phyloP scores from a whole-genome alignment of 805 yeast genomes.

The Saturnispora kantuleensis region DNA sequence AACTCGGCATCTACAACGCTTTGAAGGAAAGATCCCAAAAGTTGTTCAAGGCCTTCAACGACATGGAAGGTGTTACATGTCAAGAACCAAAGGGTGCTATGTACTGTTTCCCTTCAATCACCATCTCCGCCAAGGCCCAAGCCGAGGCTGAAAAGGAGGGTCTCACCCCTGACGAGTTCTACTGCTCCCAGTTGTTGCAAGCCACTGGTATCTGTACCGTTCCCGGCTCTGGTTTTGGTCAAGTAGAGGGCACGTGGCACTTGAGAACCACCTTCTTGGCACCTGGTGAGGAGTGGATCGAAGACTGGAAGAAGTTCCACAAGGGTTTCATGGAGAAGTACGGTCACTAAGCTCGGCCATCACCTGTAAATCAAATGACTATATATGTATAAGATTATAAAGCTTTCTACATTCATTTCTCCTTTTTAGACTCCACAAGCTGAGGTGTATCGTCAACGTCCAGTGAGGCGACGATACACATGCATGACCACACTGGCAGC shows the following conservation, averaged over 20 bases:
- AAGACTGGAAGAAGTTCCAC: slow-evolving; percentile 73
- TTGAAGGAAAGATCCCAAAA: slow-evolving; percentile 53
- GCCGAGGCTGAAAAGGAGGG: slow-evolving; percentile 47
- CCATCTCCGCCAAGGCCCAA: slow-evolving; percentile 54
- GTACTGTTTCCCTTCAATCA: slow-evolving; percentile 84
- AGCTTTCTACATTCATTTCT: background rate
- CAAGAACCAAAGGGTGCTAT: slow-evolving; percentile 94
- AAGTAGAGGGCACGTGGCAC: slow-evolving; percentile 80
- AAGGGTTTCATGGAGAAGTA: slow-evolving; percentile 53
- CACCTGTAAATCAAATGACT: background rate
- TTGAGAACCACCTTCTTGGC: slow-evolving; percentile 95
- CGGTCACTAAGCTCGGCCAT: slow-evolving; percentile 11
- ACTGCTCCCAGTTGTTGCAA: slow-evolving; percentile 77
- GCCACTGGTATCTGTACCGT: slow-evolving; percentile 93
- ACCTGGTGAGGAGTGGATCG: slow-evolving; percentile 87
- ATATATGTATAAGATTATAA: background rate
- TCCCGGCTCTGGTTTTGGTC: slow-evolving; percentile 97
- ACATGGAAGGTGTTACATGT: slow-evolving; percentile 76
- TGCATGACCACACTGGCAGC: slow-evolving; percentile 69
- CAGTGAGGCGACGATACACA: slow-evolving; percentile 18
- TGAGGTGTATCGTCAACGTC: slow-evolving; percentile 14
- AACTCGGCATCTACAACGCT: slow-evolving; percentile 48
- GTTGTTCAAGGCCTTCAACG: slow-evolving; percentile 59
- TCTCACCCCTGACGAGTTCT: slow-evolving; percentile 72
- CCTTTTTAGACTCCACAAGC: slow-evolving; percentile 10